Percentiles rank a stretch among this genome's conserved stretches.
These are phyloP conservation scores for Jatropha multifida DNA, from an alignment of 441 rosid species.

Conservation along the genomic window DNA sequence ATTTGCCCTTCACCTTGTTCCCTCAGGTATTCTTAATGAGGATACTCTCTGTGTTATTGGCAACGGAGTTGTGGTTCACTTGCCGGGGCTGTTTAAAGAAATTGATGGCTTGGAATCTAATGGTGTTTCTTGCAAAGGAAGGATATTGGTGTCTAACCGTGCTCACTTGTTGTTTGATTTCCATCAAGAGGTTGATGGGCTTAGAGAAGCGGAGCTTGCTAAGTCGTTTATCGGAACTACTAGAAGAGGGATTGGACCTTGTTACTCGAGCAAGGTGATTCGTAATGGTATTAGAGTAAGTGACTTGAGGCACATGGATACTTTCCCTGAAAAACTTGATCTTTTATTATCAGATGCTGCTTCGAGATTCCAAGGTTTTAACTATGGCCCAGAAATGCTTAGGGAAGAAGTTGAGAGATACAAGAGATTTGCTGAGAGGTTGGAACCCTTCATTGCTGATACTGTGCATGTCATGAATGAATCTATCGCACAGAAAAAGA, in stretches of 20 bases:
- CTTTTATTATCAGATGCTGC: constrained; percentile 71
- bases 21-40: constrained; percentile 87
- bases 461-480: constrained; percentile 85
- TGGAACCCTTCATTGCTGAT: constrained; percentile 85
- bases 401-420: constrained; percentile 79
- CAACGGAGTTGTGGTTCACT: constrained; percentile 90
- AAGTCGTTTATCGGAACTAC: constrained; percentile 93
- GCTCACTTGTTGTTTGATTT: constrained; percentile 91
- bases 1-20: constrained; percentile 95
- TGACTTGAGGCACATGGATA: constrained; percentile 92
- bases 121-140: constrained; percentile 81
- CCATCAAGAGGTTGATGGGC: constrained; percentile 86
- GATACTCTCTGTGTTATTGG: constrained; percentile 90
- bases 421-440: constrained; percentile 86
- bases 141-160: constrained; percentile 92
- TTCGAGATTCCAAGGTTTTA: constrained; percentile 68
- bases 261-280: constrained; percentile 78
- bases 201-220: constrained; percentile 85
- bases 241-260: constrained; percentile 91
- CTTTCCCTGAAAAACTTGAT: constrained; percentile 87
- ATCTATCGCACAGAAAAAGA: constrained; percentile 66
- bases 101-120: constrained; percentile 81
- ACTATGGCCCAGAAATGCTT: constrained; percentile 70
- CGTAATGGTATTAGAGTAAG: constrained; percentile 89
- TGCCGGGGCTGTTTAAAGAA: constrained; percentile 81